Percentiles rank a stretch among this genome's conserved stretches.
These are phyloP conservation scores for Silene vulgaris DNA, from an alignment of 179 eudicot species.

Conservation along the genomic window DNA sequence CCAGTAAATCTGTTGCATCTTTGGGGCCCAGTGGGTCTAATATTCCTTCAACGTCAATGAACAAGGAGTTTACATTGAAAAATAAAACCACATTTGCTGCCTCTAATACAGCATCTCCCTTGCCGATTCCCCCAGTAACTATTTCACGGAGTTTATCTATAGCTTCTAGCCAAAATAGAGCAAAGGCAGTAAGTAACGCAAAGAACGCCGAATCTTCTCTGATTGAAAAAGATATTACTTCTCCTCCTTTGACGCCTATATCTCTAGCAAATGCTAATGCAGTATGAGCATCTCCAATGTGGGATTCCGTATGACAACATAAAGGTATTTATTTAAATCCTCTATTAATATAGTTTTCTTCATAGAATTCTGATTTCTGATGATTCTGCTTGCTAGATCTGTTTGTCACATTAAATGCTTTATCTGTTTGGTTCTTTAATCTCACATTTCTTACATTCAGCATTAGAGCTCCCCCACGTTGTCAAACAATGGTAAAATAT, in stretches of 20 bases:
- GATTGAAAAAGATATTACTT: slow-evolving; percentile 38
- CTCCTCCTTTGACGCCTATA: slow-evolving; percentile 84
- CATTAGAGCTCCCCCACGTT: not conserved
- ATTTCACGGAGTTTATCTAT: slow-evolving; percentile 78
- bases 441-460: not conserved
- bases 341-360: not conserved
- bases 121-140: slow-evolving; percentile 69
- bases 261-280: slow-evolving; percentile 47
- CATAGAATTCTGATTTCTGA: not conserved
- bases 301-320: slow-evolving; percentile 32
- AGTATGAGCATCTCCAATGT: slow-evolving; percentile 21
- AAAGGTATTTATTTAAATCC: slow-evolving; percentile 34
- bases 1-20: slow-evolving; percentile 36
- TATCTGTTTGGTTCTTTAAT: not conserved
- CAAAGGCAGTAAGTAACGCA: slow-evolving; percentile 37
- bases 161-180: slow-evolving; percentile 68
- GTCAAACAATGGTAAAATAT: not conserved
- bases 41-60: slow-evolving; percentile 46
- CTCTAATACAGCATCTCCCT: slow-evolving; percentile 52
- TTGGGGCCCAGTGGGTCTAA: slow-evolving; percentile 48
- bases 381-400: slow-evolving; percentile 5
- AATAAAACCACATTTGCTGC: slow-evolving; percentile 36
- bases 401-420: not conserved
- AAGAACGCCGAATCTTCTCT: slow-evolving; percentile 48
- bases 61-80: slow-evolving; percentile 49